Evolutionary conservation across 768 basidiomycete genomes (phyloP).

Genomic region (Lentinula raphanica): DNA sequence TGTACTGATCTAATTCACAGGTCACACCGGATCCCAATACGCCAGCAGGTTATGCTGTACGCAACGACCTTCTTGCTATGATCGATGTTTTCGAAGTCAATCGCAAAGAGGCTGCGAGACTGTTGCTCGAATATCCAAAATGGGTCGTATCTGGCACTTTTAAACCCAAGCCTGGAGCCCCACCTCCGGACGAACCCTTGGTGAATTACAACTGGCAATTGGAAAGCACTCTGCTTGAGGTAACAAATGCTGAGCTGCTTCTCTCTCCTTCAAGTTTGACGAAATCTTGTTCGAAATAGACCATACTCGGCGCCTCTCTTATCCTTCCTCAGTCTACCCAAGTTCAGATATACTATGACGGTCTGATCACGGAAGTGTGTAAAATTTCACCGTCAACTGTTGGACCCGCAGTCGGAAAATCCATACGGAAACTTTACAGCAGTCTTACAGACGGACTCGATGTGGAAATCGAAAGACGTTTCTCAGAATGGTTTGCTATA

Average conservation of each 20-base stretch:
- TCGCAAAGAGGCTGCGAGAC: slow-evolving; percentile 87
- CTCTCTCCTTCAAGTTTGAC: neutral
- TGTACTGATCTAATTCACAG: slow-evolving; percentile 32
- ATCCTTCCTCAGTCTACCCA: slow-evolving; percentile 72
- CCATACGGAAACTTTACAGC: slow-evolving; percentile 81
- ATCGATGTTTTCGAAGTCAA: slow-evolving; percentile 93
- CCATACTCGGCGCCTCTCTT: slow-evolving; percentile 68
- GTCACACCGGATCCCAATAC: slow-evolving; percentile 72
- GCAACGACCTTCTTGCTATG: slow-evolving; percentile 67
- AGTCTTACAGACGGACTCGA: slow-evolving; percentile 83
- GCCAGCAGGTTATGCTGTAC: slow-evolving; percentile 75
- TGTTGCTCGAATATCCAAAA: slow-evolving; percentile 80
- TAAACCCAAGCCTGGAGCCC: slow-evolving; percentile 65
- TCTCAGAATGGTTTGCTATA: slow-evolving; percentile 91
- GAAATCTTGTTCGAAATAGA: slow-evolving; percentile 32
- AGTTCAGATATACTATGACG: slow-evolving; percentile 80
- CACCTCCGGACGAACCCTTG: slow-evolving; percentile 43
- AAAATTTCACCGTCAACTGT: slow-evolving; percentile 90
- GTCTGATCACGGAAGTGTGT: slow-evolving; percentile 89
- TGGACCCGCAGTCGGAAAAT: slow-evolving; percentile 95
- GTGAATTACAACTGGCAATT: slow-evolving; percentile 77
- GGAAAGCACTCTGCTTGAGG: slow-evolving; percentile 87
- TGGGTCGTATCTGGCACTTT: slow-evolving; percentile 84
- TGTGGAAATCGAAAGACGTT: slow-evolving; percentile 72
- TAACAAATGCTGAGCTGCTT: slow-evolving; percentile 21